Percentiles rank a stretch among this genome's conserved stretches.
These are phyloP conservation scores for Cucumis sativus DNA, from an alignment of 306 rosid species.

Conservation along the genomic window DNA sequence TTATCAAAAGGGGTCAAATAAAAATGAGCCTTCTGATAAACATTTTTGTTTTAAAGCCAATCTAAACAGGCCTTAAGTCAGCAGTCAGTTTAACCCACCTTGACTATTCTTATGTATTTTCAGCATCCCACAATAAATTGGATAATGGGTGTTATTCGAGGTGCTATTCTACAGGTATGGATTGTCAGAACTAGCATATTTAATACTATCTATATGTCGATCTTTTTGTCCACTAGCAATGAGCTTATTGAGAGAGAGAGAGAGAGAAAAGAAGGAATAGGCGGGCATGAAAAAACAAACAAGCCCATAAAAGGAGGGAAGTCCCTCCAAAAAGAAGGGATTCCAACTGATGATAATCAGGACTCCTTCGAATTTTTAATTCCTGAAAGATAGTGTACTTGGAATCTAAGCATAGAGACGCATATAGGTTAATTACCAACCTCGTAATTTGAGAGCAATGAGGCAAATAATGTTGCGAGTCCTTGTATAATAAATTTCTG, in stretches of 20 bases:
- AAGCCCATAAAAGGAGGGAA: too few relatives aligned
- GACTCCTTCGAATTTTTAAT: neutral
- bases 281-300: too few relatives aligned
- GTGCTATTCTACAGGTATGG: neutral
- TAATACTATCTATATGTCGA: neutral
- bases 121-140: neutral
- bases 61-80: too few relatives aligned
- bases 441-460: conserved; percentile 49
- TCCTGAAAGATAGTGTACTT: neutral
- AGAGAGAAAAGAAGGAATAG: too few relatives aligned
- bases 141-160: neutral
- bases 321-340: too few relatives aligned
- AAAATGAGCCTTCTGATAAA: too few relatives aligned
- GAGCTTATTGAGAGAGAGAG: neutral
- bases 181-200: neutral
- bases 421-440: conserved; percentile 24
- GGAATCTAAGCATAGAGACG: neutral
- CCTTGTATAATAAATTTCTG: conserved; percentile 53
- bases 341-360: neutral
- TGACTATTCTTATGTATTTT: neutral
- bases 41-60: too few relatives aligned
- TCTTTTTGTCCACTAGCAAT: neutral
- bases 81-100: too few relatives aligned
- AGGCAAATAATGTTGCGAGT: conserved; percentile 43
- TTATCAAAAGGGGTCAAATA: too few relatives aligned